These are phyloP conservation scores for Geotrichum histeridarum DNA, from an alignment of 1,139 yeast genomes.

Conservation along the genomic window DNA sequence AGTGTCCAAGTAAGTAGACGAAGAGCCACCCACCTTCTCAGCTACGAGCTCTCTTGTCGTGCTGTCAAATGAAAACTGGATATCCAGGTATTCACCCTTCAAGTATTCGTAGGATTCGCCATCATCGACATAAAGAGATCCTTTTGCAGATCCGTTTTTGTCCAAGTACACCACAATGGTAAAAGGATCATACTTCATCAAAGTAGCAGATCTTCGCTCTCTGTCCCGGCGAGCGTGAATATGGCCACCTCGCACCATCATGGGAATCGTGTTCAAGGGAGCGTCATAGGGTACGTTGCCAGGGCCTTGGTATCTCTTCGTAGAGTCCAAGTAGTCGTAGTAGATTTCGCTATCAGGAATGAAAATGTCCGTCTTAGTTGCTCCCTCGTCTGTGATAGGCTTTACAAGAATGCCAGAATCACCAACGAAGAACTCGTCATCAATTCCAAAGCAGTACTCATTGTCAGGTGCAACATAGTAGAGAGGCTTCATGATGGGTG, in stretches of 20 bases:
- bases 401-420: constrained; percentile 67
- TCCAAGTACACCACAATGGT: constrained; percentile 65
- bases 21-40: background rate
- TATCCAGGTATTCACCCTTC: constrained; percentile 45
- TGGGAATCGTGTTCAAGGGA: constrained; percentile 61
- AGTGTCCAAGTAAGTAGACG: constrained; percentile 13
- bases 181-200: constrained; percentile 80
- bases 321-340: constrained; percentile 50
- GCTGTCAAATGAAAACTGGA: constrained; percentile 22
- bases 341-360: constrained; percentile 59
- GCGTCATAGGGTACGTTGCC: constrained; percentile 44
- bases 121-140: constrained; percentile 70
- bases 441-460: constrained; percentile 51
- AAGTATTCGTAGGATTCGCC: constrained; percentile 65
- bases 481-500: constrained; percentile 72
- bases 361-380: constrained; percentile 44
- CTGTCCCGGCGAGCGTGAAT: constrained; percentile 64
- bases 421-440: constrained; percentile 81
- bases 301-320: constrained; percentile 38
- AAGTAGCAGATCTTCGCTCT: constrained; percentile 69
- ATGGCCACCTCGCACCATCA: constrained; percentile 72
- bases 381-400: constrained; percentile 67
- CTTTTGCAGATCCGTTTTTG: constrained; percentile 47
- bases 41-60: constrained; percentile 19
- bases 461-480: constrained; percentile 60